Evolutionary conservation across 805 yeast species (phyloP), one percentile per base, ranked within the genome.

Genomic region (Torulaspora franciscae): DNA sequence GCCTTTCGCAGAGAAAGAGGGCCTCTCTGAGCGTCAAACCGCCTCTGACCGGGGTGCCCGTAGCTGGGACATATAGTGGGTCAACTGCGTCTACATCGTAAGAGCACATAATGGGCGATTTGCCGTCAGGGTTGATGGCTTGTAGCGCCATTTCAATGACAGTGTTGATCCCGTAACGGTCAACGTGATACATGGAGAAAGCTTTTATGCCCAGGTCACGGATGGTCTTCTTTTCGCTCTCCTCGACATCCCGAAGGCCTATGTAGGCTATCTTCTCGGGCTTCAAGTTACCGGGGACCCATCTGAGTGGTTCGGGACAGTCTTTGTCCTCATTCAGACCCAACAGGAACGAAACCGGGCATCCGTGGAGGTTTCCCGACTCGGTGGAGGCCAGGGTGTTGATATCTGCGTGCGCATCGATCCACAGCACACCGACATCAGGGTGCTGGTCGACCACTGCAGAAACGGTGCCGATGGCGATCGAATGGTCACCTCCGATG

Each of bases 51-150:
- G 97, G 91, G 1, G 99, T 93, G 43, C 99, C 99, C 1, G 99
- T 91, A 32, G 97, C 95, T 14, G 96, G 97, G 10, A 93, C 96
- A 61, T 73, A 89, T 50, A 80, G 75, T 38, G 98, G 98, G 67
- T 91, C 99, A 47, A 93, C 83, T 34, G 97, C 97, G 68, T 91
- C 99, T 35, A 91, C 97, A 62, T 91, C 99, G 64, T 90, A 91
- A 23, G 95, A 83, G 53, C 93, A 69, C 71, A 91, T 96, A 51
- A 93, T 75, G 40, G 99, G 98, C 38, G 76, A 67, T 43, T 75
- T 70, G 15, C 79, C 75, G 43, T 77, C 74, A 11, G 95, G 95
- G 67, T 85, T 85, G 56, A 93, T 72, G 24, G 76, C 74, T 50
- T 81, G 79, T 47, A 91, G 67, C 1, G 99, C 98, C 93, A 85